Evolutionary conservation across 768 basidiomycete genomes (phyloP), one percentile per base, ranked within the genome.

Genomic region (Candolleomyces efflorescens): DNA sequence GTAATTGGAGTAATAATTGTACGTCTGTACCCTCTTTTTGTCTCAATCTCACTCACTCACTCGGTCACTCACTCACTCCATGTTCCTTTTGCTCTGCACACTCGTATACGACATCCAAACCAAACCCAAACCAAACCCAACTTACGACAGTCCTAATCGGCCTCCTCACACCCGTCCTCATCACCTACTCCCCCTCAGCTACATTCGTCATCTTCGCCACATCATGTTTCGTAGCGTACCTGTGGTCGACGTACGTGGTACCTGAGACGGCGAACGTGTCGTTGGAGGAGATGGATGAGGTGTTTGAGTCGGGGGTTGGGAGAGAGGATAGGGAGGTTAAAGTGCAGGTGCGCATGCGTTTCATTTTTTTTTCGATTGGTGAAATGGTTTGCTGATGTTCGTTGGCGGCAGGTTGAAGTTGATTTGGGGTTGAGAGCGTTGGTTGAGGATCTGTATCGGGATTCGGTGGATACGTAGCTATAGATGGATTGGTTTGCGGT

Each of bases 1-100:
- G 87, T n/a, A 90, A 90, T 62, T 93, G 91, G 91, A 63, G 82
- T 23, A 92, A 92, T 65, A 93, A 93, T 58, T 93, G 87, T 86
- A 51, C 1, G 79, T 69, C 45, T 18, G 23, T 17, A 4, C 27
- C 27, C 22, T n/a, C n/a, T n/a, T n/a, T n/a, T n/a, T n/a, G n/a
- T n/a, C n/a, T n/a, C n/a, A n/a, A n/a, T n/a, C n/a, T n/a, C n/a
- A n/a, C n/a, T n/a, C n/a, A n/a, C n/a, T n/a, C n/a, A n/a, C n/a
- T n/a, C n/a, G n/a, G n/a, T n/a, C n/a, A n/a, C n/a, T n/a, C n/a
- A n/a, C n/a, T n/a, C n/a, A n/a, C n/a, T n/a, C n/a, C n/a, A n/a
- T n/a, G n/a, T n/a, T n/a, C n/a, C n/a, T n/a, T n/a, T n/a, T n/a
- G n/a, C n/a, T n/a, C n/a, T n/a, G n/a, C 4, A 11, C 10, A 43